Percentiles rank a stretch among this genome's conserved stretches.
Conservation (phyloP, 352 stramenopile species). For the Saprolegnia diclina region DNA sequence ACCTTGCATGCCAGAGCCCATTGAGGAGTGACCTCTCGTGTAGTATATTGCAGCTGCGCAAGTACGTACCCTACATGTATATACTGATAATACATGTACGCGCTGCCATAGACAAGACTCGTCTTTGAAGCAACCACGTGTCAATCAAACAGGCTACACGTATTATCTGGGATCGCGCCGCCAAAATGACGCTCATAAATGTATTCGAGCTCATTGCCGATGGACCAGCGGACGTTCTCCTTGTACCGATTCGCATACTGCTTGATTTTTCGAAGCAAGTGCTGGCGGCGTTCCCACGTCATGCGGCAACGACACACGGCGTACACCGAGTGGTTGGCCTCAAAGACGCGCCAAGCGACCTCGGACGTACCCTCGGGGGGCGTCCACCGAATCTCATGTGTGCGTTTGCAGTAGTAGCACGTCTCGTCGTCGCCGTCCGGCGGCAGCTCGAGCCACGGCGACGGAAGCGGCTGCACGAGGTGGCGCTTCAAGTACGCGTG, state of each 20-base stretch:
- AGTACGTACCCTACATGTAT: no score
- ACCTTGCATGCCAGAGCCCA: no score
- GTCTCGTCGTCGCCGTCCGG: conserved; percentile 16
- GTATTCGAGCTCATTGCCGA: conserved; percentile 2
- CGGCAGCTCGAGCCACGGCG: conserved; percentile 13
- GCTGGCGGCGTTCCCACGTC: conserved; percentile 13
- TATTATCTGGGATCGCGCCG: not conserved
- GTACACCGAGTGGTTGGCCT: conserved; percentile 5
- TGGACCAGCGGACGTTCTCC: conserved; percentile 1
- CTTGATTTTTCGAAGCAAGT: conserved; percentile 11
- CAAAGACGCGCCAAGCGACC: conserved; percentile 16
- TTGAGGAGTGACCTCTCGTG: no score
- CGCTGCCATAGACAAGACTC: no score
- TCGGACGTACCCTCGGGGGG: not conserved
- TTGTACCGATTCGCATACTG: conserved; percentile 19
- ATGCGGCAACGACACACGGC: conserved; percentile 19
- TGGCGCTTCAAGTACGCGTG: not conserved
- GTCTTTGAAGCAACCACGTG: no score
- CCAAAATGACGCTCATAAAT: not conserved
- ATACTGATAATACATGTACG: no score
- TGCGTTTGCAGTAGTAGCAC: conserved; percentile 11
- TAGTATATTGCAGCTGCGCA: no score
- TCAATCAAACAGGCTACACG: not conserved
- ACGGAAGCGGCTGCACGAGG: conserved; percentile 11
- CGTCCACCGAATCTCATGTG: not conserved